Percentiles rank a stretch among this genome's conserved stretches.
These are phyloP conservation scores for Panicum miliaceum DNA, from an alignment of 176 grass and related monocot species.

Conservation along the genomic window DNA sequence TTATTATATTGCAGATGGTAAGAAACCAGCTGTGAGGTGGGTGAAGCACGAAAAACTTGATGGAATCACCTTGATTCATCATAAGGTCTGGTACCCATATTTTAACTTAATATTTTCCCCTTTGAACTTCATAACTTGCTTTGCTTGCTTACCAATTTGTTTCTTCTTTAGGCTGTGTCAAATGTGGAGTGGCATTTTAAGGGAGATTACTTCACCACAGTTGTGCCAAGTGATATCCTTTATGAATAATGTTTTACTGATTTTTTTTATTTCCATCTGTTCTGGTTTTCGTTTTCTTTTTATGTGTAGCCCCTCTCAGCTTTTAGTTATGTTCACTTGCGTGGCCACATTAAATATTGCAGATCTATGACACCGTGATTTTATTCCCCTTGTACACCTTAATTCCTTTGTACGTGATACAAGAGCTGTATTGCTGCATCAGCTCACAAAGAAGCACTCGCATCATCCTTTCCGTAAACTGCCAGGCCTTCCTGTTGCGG, in stretches of 20 bases:
- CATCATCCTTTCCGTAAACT: slow-evolving; percentile 85
- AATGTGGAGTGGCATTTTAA: slow-evolving; percentile 96
- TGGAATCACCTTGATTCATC: slow-evolving; percentile 80
- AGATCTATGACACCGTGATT: background rate
- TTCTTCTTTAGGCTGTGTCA: slow-evolving; percentile 74
- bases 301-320: background rate
- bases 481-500: slow-evolving; percentile 82
- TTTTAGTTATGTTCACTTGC: slow-evolving; percentile 21
- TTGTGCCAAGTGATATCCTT: slow-evolving; percentile 99
- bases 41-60: slow-evolving; percentile 76
- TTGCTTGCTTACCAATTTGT: slow-evolving; percentile 40
- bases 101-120: slow-evolving; percentile 10
- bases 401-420: slow-evolving; percentile 79
- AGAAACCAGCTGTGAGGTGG: slow-evolving; percentile 81
- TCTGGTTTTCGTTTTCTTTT: slow-evolving; percentile 4
- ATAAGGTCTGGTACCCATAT: slow-evolving; percentile 58
- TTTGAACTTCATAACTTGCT: background rate
- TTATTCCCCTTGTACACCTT: slow-evolving; percentile 53
- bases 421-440: slow-evolving; percentile 83
- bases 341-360: background rate
- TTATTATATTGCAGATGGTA: slow-evolving; percentile 62
- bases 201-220: slow-evolving; percentile 96
- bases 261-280: slow-evolving; percentile 9
- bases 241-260: slow-evolving; percentile 2
- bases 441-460: slow-evolving; percentile 89